phyloP scores from a whole-genome alignment of 257 asterid genomes.

The Solanum infundibuliforme region DNA sequence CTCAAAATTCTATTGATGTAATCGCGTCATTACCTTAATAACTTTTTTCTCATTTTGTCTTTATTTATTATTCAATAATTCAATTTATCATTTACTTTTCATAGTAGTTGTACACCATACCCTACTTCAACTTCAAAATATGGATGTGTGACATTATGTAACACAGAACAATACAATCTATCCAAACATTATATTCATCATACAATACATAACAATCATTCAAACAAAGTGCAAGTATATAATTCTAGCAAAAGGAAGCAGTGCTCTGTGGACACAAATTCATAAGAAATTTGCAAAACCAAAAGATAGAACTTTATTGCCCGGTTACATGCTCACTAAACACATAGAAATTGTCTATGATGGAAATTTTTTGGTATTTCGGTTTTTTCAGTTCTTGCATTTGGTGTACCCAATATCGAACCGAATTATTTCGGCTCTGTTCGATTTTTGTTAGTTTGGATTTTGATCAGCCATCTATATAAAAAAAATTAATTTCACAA shows the following conservation, averaged over 20 bases:
- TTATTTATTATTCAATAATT: not conserved
- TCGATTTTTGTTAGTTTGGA: too few relatives aligned
- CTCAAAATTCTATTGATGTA: not conserved
- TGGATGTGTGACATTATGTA: too few relatives aligned
- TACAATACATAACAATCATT: not conserved
- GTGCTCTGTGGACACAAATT: not conserved
- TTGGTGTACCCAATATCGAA: too few relatives aligned
- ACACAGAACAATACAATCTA: too few relatives aligned
- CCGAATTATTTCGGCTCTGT: too few relatives aligned
- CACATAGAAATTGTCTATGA: not conserved
- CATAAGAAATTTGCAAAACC: not conserved
- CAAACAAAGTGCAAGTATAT: not conserved
- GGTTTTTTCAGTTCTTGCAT: too few relatives aligned
- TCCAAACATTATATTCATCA: too few relatives aligned
- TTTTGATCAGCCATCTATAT: too few relatives aligned
- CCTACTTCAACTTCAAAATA: too few relatives aligned
- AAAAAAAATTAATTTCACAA: not conserved
- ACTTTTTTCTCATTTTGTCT: too few relatives aligned
- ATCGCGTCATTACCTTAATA: too few relatives aligned
- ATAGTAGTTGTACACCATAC: not conserved
- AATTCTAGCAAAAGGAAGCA: not conserved
- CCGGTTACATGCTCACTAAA: not conserved
- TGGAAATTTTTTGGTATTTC: not conserved
- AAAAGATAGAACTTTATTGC: not conserved
- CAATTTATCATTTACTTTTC: not conserved